Conservation (phyloP, 176 grass and related monocot genomes). For the Carex myosuroides region DNA sequence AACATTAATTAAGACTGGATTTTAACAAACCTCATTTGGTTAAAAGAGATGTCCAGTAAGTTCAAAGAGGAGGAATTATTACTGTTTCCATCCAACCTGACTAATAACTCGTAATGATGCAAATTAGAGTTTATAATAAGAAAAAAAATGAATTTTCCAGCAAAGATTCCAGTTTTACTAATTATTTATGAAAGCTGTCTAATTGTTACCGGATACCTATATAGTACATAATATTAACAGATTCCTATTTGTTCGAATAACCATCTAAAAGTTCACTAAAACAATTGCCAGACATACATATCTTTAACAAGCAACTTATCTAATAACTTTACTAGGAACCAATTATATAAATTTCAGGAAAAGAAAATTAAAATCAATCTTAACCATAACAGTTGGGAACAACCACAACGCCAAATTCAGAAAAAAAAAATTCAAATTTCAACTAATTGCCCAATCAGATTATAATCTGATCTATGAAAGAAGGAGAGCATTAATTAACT, state of each 20-base stretch:
- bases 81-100: too few species aligned
- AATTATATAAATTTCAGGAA: not conserved
- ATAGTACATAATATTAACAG: not conserved
- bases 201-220: not conserved
- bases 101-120: too few species aligned
- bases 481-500: not conserved
- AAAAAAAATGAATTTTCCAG: not conserved
- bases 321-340: not conserved
- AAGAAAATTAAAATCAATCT: not conserved
- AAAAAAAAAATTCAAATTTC: not conserved
- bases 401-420: not conserved
- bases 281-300: not conserved
- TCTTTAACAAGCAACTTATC: not conserved
- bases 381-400: not conserved
- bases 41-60: too few species aligned
- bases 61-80: too few species aligned
- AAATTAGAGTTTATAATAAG: not conserved
- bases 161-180: not conserved
- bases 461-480: not conserved
- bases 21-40: too few species aligned
- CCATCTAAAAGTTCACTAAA: not conserved
- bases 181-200: not conserved
- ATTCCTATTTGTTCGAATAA: not conserved
- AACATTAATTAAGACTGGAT: too few species aligned
- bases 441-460: not conserved